Base-by-base conservation (phyloP, 805 yeast species). In the Wickerhamomyces queroliae region DNA sequence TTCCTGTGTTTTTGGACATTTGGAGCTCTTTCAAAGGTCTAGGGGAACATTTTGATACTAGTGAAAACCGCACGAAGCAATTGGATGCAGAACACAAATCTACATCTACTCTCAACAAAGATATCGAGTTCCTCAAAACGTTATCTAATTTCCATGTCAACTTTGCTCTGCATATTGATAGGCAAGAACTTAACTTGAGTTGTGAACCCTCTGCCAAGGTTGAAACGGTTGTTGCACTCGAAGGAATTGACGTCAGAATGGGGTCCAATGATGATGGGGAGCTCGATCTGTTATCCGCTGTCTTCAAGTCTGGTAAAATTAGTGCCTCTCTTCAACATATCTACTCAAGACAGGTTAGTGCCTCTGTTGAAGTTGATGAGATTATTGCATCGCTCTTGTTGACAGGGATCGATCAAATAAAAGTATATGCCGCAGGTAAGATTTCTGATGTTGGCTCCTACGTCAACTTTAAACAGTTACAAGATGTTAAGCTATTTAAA, bases 121-220 rank as follows among this genome's bases (percentile, higher is more conserved):
- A 37, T 44, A 32, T 57, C 50, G 69, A 72, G 36, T 55, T 75
- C 30, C 68, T 73, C 17, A 60, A 65, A 5, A 32, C 83, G 3
- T 56, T 83, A 21, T 66, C 70, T 30, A 74, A 76, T 22, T 55
- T 83, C 38, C 88, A 83, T 45, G 49, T 87, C 22, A 78, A 76
- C 37, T 59, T 84, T 39, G 78, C 83, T 1, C 46, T 90, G 7
- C 67, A 72, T 30, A 72, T 90, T 38, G 89, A 78, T 17, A 74
- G 80, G 25, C 99, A 93, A 56, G 75, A 74, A 33, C 56, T 93
- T 18, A 74, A 83, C 3, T 65, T 93, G 38, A 84, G 95, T 48
- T 93, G 99, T 69, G 91, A 86, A 44, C 99, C 99, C 1, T 81
- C 81, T 15, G 98, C 98, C 0, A 88, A 86, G 55, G 93, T 93